A percentile compares a stretch with the other conserved stretches of the same genome.
Conservation (phyloP, 2,329 filamentous ascomycete species). For the Dactylella cylindrospora region DNA sequence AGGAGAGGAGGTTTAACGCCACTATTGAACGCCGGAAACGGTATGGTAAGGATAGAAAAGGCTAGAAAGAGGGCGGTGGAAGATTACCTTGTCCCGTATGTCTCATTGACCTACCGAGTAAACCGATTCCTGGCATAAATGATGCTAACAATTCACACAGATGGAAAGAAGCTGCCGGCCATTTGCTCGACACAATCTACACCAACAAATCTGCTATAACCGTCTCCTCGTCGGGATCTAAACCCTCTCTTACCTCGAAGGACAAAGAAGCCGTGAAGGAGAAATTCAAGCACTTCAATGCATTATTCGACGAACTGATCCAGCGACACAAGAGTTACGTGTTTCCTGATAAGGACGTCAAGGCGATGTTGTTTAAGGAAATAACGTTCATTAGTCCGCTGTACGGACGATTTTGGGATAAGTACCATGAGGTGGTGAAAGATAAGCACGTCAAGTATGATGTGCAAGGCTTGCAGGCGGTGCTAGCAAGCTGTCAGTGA, state of each 20-base stretch:
- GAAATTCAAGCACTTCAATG: conserved; percentile 88
- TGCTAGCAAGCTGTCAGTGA: conserved; percentile 54
- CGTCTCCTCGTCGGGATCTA: conserved; percentile 53
- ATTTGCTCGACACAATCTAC: conserved; percentile 55
- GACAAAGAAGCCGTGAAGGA: conserved; percentile 96
- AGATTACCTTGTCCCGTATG: conserved; percentile 63
- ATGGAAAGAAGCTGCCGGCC: conserved; percentile 80
- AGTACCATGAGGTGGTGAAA: conserved; percentile 95
- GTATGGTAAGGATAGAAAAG: conserved; percentile 68
- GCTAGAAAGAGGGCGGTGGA: conserved; percentile 86
- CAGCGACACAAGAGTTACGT: conserved; percentile 75
- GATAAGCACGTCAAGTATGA: conserved; percentile 99
- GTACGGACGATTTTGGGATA: conserved; percentile 93
- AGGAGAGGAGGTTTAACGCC: conserved; percentile 74
- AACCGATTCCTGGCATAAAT: background rate
- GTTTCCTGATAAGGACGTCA: conserved; percentile 84
- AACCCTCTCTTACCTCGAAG: conserved; percentile 76
- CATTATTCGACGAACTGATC: conserved; percentile 84
- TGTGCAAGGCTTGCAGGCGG: conserved; percentile 73
- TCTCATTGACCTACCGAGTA: background rate
- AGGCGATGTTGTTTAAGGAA: conserved; percentile 75
- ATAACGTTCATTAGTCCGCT: conserved; percentile 90
- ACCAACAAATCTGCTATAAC: conserved; percentile 75
- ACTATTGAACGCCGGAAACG: conserved; percentile 64
- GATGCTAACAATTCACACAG: too few species aligned